Base-by-base conservation (phyloP, 805 yeast species). In the Dipodascus albidus region DNA sequence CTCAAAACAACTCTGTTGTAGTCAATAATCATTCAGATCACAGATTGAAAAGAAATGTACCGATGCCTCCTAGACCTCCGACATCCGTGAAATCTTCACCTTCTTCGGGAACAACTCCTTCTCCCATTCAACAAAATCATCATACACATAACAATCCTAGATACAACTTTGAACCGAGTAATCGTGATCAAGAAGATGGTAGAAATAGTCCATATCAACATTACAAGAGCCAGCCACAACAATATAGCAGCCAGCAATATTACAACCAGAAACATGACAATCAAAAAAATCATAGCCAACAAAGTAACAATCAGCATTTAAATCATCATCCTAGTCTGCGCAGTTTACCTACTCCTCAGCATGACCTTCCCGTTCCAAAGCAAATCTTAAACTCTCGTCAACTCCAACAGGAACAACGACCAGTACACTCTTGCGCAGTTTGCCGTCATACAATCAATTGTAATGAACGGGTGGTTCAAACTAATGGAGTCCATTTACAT, bases 381-480 rank as follows among this genome's bases (percentile, higher is more conserved):
- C 44, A 38, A 38, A 38, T 38, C 17, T 17, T 38, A 8, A 38
- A 19, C 15, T 14, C 44, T 38, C 44, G 20, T 6, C 49, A 47
- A 49, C 24, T 49, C 17, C 54, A 44, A 14, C 47, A 47, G n/a
- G 49, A 49, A 33, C 24, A 52, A 17, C 50, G 42, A 23, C 47
- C 55, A n/a, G 50, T n/a, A n/a, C 54, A 42, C 19, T 27, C 52
- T 2, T 62, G 65, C 49, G 20, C 55, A 8, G 55, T 56, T 2
- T 62, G 65, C 81, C 83, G 17, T 2, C 55, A 53, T 15, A 48
- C 47, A 11, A 53, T 62, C 24, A 48, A 17, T 11, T 51, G 58
- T 23, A 54, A 54, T 41, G 57, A 57, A 17, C 49, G 53, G 17
- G 55, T 60, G n/a, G 65, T 59, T 8, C 54, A 62, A 42, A 62